A percentile compares a stretch with the other conserved stretches of the same genome.
Evolutionary conservation across 495 filamentous ascomycete species (phyloP).

Genomic region (Bacidia gigantensis): DNA sequence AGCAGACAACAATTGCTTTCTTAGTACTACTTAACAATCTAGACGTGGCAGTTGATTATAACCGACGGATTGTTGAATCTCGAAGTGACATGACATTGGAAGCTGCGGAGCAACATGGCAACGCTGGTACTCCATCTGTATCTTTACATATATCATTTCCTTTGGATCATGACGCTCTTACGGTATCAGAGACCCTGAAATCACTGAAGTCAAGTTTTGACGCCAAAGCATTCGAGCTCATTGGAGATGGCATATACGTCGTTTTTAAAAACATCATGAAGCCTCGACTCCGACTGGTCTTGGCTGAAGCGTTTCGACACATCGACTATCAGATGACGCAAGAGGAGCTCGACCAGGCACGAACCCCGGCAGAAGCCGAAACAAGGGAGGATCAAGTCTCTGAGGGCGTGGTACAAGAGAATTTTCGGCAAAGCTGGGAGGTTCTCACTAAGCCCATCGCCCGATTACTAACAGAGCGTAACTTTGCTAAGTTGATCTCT

Average conservation of each 20-base stretch:
- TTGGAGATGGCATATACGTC: conserved; percentile 67
- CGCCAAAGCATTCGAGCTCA: conserved; percentile 63
- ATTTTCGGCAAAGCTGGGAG: conserved; percentile 76
- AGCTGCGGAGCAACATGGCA: conserved; percentile 5
- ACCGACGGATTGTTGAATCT: conserved; percentile 66
- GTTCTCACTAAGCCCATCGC: conserved; percentile 65
- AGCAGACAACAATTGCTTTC: conserved; percentile 71
- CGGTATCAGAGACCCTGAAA: conserved; percentile 51
- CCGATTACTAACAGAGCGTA: conserved; percentile 66
- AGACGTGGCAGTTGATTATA: conserved; percentile 78
- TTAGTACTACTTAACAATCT: conserved; percentile 91
- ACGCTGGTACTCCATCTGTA: conserved; percentile 14
- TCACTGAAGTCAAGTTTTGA: conserved; percentile 58
- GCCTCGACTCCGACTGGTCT: conserved; percentile 67
- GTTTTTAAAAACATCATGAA: conserved; percentile 82
- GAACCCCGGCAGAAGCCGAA: conserved; percentile 15
- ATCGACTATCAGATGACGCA: conserved; percentile 58
- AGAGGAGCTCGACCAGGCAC: conserved; percentile 31
- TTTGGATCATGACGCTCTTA: conserved; percentile 54
- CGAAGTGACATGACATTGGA: conserved; percentile 33
- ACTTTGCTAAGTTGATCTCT: conserved; percentile 57
- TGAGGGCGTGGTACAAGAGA: conserved; percentile 46
- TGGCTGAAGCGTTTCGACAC: conserved; percentile 82
- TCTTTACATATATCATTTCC: conserved; percentile 58
- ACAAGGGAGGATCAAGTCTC: conserved; percentile 23